Conservation (phyloP, 768 basidiomycete species). For the Mycena kentingensis region DNA sequence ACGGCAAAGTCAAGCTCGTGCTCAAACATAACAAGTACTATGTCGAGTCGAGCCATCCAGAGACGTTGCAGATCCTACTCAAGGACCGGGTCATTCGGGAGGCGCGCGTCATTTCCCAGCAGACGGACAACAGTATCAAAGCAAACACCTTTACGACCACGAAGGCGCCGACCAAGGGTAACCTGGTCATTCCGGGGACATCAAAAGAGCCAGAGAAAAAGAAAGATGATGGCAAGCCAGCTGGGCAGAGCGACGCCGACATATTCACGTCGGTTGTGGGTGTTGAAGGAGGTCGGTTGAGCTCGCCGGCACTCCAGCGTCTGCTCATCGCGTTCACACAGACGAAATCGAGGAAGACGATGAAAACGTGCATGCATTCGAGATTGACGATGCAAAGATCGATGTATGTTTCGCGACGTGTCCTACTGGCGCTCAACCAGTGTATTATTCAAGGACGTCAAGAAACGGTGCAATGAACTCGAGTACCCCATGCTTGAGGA, state of each 20-base stretch:
- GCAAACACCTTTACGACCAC: slow-evolving; percentile 75
- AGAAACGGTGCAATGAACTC: slow-evolving; percentile 93
- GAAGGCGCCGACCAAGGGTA: slow-evolving; percentile 82
- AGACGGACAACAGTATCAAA: slow-evolving; percentile 74
- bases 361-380: slow-evolving; percentile 95
- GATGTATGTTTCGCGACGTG: slow-evolving; percentile 58
- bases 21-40: slow-evolving; percentile 97
- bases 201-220: slow-evolving; percentile 73
- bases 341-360: slow-evolving; percentile 98
- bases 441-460: slow-evolving; percentile 69
- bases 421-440: not conserved
- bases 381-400: slow-evolving; percentile 92
- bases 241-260: slow-evolving; percentile 60
- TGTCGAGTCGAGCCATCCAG: slow-evolving; percentile 94
- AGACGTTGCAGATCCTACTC: slow-evolving; percentile 84
- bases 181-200: slow-evolving; percentile 84
- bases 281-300: slow-evolving; percentile 85
- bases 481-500: slow-evolving; percentile 99
- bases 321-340: slow-evolving; percentile 30
- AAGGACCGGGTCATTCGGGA: slow-evolving; percentile 86
- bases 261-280: slow-evolving; percentile 96
- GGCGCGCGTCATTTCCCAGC: slow-evolving; percentile 73
- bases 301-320: slow-evolving; percentile 28
- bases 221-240: slow-evolving; percentile 49
- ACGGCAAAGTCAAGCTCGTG: slow-evolving; percentile 98